phyloP scores from a whole-genome alignment of 2,329 filamentous ascomycete species.

The Colletotrichum tabaci region DNA sequence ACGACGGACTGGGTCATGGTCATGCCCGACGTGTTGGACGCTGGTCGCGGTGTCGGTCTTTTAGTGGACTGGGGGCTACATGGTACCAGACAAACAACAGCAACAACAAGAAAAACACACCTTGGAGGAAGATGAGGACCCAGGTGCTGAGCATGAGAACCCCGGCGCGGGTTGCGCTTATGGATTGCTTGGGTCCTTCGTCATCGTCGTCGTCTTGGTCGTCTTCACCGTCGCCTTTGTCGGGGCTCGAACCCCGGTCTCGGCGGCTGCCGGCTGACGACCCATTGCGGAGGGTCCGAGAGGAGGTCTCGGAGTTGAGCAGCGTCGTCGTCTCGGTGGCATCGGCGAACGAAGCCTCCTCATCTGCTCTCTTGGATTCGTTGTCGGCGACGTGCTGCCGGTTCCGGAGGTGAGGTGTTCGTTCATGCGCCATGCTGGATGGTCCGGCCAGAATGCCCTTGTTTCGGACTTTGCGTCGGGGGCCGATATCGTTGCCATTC shows the following conservation, averaged over 20 bases:
- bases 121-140: slow-evolving; percentile 73
- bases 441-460: slow-evolving; percentile 27
- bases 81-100: neutral
- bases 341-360: slow-evolving; percentile 4
- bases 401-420: slow-evolving; percentile 4
- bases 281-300: slow-evolving; percentile 30
- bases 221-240: slow-evolving; percentile 22
- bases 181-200: slow-evolving; percentile 43
- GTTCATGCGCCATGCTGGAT: slow-evolving; percentile 21
- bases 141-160: slow-evolving; percentile 69
- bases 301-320: slow-evolving; percentile 39
- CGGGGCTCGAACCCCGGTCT: slow-evolving; percentile 25
- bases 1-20: slow-evolving; percentile 86
- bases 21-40: slow-evolving; percentile 83
- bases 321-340: slow-evolving; percentile 42
- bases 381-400: slow-evolving; percentile 11
- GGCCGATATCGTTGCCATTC: slow-evolving; percentile 23
- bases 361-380: neutral
- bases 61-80: slow-evolving; percentile 23
- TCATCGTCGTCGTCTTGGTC: slow-evolving; percentile 15
- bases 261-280: slow-evolving; percentile 26
- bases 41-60: slow-evolving; percentile 48
- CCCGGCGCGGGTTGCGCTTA: slow-evolving; percentile 53
- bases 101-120: slow-evolving; percentile 51
- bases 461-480: slow-evolving; percentile 11